A percentile compares a stretch with the other conserved stretches of the same genome.
phyloP scores from a whole-genome alignment of 306 rosid species.

The Cucumis hystrix region DNA sequence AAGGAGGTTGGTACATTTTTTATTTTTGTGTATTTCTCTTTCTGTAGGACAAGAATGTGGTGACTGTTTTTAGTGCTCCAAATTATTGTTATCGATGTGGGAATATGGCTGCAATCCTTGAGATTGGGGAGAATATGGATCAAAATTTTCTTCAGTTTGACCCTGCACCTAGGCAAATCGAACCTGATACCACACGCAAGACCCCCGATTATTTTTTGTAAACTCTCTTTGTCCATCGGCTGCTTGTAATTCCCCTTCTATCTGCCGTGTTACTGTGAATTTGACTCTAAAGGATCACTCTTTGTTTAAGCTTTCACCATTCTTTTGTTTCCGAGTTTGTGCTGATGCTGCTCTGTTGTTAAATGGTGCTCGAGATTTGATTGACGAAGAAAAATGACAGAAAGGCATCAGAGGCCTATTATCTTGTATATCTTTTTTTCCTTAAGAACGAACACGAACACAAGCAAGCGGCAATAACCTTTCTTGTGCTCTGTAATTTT shows the following conservation, averaged over 20 bases:
- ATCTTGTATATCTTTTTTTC: conserved; percentile 3
- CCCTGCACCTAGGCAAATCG: conserved; percentile 43
- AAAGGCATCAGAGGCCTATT: conserved; percentile 2
- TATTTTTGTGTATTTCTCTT: neutral
- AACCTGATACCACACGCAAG: conserved; percentile 34
- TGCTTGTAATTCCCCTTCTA: conserved; percentile 18
- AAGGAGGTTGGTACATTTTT: neutral
- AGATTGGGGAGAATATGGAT: conserved; percentile 41
- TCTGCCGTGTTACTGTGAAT: conserved; percentile 22
- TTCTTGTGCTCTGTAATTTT: conserved; percentile 5
- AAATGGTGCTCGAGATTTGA: neutral
- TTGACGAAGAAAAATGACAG: neutral
- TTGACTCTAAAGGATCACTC: conserved; percentile 9
- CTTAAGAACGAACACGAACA: neutral
- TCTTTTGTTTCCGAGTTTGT: conserved; percentile 9
- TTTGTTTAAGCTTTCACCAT: conserved; percentile 7
- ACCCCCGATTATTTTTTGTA: conserved; percentile 49
- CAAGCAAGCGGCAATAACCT: conserved; percentile 2
- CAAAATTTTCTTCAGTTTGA: conserved; percentile 45
- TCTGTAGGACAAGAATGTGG: conserved; percentile 37
- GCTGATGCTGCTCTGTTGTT: conserved; percentile 11
- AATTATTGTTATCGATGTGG: conserved; percentile 44
- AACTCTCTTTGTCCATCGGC: conserved; percentile 11
- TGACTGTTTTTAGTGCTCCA: conserved; percentile 44
- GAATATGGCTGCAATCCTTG: conserved; percentile 48